Conservation (phyloP, 495 filamentous ascomycete genomes). For the Chlorociboria aeruginascens region DNA sequence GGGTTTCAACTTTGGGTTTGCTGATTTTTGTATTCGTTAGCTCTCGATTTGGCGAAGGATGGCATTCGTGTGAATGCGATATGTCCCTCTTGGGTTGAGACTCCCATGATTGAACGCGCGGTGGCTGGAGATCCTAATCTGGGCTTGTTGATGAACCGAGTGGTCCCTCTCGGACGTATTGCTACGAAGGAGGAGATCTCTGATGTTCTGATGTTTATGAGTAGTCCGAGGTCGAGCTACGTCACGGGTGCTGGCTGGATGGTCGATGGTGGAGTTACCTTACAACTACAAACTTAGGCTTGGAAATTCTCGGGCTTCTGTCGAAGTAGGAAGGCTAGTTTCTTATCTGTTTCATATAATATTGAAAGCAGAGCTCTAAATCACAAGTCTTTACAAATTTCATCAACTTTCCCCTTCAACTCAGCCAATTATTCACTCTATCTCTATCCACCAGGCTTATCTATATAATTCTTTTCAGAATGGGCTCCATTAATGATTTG, state of each 20-base stretch:
- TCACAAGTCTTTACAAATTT: too few species aligned
- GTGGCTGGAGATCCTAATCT: constrained; percentile 8
- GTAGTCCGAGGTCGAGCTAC: constrained; percentile 29
- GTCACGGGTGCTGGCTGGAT: constrained; percentile 21
- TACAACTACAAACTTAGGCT: background rate
- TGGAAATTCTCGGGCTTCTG: too few species aligned
- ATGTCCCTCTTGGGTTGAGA: constrained; percentile 30
- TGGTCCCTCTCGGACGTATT: constrained; percentile 24
- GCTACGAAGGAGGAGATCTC: constrained; percentile 29
- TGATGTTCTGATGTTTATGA: constrained; percentile 31
- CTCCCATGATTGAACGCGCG: constrained; percentile 24
- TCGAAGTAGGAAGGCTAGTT: too few species aligned
- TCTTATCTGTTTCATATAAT: too few species aligned
- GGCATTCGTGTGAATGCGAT: constrained; percentile 33
- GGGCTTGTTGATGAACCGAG: constrained; percentile 7
- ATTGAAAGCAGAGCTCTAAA: too few species aligned
- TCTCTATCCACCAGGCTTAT: too few species aligned
- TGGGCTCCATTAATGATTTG: too few species aligned
- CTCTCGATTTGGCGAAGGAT: constrained; percentile 21
- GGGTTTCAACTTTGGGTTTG: background rate
- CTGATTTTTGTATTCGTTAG: constrained; percentile 12
- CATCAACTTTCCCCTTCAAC: too few species aligned
- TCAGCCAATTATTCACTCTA: too few species aligned
- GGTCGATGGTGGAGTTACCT: constrained; percentile 16
- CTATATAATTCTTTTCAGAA: too few species aligned